Evolutionary conservation across 306 rosid genomes (phyloP), one percentile per base, ranked within the genome.

Genomic region (Prosopis cineraria): DNA sequence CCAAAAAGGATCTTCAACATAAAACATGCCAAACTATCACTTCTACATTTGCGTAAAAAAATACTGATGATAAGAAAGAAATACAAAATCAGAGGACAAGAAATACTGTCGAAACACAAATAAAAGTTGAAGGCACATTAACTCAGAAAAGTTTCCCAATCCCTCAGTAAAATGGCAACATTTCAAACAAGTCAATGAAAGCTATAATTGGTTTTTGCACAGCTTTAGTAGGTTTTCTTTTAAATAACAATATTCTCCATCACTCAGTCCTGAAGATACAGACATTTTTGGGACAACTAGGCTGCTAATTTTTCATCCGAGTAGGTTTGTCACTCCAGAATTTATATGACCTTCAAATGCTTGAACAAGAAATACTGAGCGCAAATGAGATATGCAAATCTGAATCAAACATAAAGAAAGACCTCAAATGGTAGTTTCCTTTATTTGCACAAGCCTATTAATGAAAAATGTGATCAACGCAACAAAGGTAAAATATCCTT

Each of bases 131-230:
- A 31, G 40, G 12, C 14, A 20, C 29, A 16, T 17, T 7, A 30
- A 13, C 36, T 58, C 30, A 25, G 17, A 59, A 29, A 39, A 59
- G 22, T 0, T 62, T 62, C 16, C 12, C 22, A 62, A 62, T 62
- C 40, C 41, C 41, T 31, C 5, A 16, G 12, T 31, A 29, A 6
- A 17, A 27, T 34, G 4, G 34, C 24, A 60, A 30, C 0, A 14
- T 41, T 31, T 36, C 31, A 69, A 45, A 8, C 20, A 0, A 63
- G 63, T 5, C 29, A 45, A n/a, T 2, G 29, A 39, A n/a, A 20
- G 73, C 70, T 72, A 60, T 55, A 76, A 58, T 33, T 60, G 70
- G 62, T 56, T 68, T 82, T 47, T 29, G 31, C 68, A 73, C 24
- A 29, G 72, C 43, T 77, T 53, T 53, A 40, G 36, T 14, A 53